Conservation (phyloP, 2,329 filamentous ascomycete genomes). For the Hypoxylon sp. region DNA sequence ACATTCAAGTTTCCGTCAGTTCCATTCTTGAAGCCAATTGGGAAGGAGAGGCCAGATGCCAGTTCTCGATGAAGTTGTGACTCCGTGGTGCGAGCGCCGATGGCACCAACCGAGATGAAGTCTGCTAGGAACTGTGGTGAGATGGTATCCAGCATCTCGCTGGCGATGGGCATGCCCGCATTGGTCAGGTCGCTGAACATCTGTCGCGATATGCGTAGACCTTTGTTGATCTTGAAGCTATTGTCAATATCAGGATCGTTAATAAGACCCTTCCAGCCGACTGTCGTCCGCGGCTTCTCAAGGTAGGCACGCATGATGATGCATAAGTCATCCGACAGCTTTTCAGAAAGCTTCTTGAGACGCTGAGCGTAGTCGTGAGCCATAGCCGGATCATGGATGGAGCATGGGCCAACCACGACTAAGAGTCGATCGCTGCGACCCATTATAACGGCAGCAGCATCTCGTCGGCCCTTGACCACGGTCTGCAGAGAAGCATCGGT, state of each 20-base stretch:
- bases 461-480: slow-evolving; percentile 74
- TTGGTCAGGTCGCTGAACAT: slow-evolving; percentile 91
- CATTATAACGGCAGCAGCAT: slow-evolving; percentile 78
- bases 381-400: slow-evolving; percentile 89
- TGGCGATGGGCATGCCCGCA: slow-evolving; percentile 91
- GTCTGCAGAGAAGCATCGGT: slow-evolving; percentile 69
- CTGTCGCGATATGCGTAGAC: slow-evolving; percentile 88
- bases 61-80: slow-evolving; percentile 96
- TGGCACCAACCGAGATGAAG: slow-evolving; percentile 92
- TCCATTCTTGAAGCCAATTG: slow-evolving; percentile 99
- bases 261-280: slow-evolving; percentile 99
- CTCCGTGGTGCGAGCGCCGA: slow-evolving; percentile 95
- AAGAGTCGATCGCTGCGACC: slow-evolving; percentile 85
- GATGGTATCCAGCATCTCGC: slow-evolving; percentile 98
- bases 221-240: slow-evolving; percentile 99
- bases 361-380: slow-evolving; percentile 88
- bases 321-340: slow-evolving; percentile 82
- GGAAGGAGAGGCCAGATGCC: slow-evolving; percentile 93
- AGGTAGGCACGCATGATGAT: slow-evolving; percentile 99
- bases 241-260: slow-evolving; percentile 98
- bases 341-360: slow-evolving; percentile 79
- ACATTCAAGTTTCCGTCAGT: slow-evolving; percentile 92
- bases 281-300: slow-evolving; percentile 97
- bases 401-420: slow-evolving; percentile 95
- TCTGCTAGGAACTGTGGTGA: slow-evolving; percentile 97